Evolutionary conservation across 331 rosid genomes (phyloP), one percentile per base, ranked within the genome.

Genomic region (Rhamnella rubrinervis): DNA sequence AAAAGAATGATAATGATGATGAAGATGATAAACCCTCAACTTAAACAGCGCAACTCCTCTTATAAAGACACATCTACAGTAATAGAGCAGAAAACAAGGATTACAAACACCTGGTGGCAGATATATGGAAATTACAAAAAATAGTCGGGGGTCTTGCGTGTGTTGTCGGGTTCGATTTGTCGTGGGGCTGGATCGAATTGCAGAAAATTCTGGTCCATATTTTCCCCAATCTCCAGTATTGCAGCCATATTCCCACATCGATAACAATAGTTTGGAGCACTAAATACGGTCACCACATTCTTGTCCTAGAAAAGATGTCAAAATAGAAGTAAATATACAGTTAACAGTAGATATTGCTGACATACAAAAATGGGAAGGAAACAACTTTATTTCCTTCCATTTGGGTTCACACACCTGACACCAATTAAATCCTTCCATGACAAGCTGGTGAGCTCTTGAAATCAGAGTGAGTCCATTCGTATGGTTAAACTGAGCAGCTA

Each of bases 231-330:
- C 78, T 93, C 98, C 79, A 93, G 92, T 56, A 93, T 93, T 35
- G 98, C 98, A 75, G 98, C 98, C 98, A 93, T 93, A 70, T 93
- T 93, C 75, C 98, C 98, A 75, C 98, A 93, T n/a, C 97, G 95
- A 57, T 93, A 93, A 68, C 98, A 93, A 75, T 93, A 93, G 74
- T 93, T 93, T 69, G 98, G 98, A 21, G 98, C 98, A 67, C 98
- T 93, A 78, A 93, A 93, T 57, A 93, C 98, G 35, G 98, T 93
- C 74, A 93, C 98, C 64, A 93, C 98, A 63, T 93, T 93, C 89
- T 91, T 93, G 0, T 93, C 98, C 98, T 93, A 80, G 2, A 87
- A 77, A 44, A 72, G 51, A 71, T 38, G 61, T 80, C 46, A 64
- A 57, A 56, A 65, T 12, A 25, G 7, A 23, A 80, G 83, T 80